Evolutionary conservation across 1,284 basidiomycete genomes (phyloP), one percentile per base, ranked within the genome.

Genomic region (Porodaedalea pini): DNA sequence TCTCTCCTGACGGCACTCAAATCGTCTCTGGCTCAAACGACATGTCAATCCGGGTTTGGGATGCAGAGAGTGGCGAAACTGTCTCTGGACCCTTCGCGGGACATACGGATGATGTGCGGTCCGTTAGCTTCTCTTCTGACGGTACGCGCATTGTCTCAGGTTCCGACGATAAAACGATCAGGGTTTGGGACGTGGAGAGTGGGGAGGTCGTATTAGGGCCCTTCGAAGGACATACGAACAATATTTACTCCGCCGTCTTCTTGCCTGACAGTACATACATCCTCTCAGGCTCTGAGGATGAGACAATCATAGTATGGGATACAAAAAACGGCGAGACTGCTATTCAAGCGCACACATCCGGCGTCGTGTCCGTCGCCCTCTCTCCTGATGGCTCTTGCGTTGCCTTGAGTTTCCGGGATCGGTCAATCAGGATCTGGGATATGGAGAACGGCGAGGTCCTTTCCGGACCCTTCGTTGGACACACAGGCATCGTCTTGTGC

Each of bases 361-460:
- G 6, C 5, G 21, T 52, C 11, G 3, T 4, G 5, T 45, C 40
- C 5, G 19, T 52, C 15, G 19, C 51, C n/a, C 40, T 52, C 23
- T 52, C 51, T 23, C 36, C 39, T 17, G 51, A 52, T 41, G 36
- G 51, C 25, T 39, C 32, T 10, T 17, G 11, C 43, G 10, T 45
- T 23, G 43, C 17, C 13, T n/a, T 17, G 10, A 21, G 43, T 10
- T 13, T 10, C 17, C 4, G 11, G 7, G 39, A 52, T 25, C 21
- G 27, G 39, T 43, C 51, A 3, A n/a, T 50, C 11, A 89, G 87
- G 67, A 80, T 90, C 17, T 92, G 90, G 90, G 81, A 80, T 61
- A 69, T 89, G 54, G 75, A 74, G 58, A 83, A 82, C 13, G 48
- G 48, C 11, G 34, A 50, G 17, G 10, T 23, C 3, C 4, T 6